Percentiles rank a stretch among this genome's conserved stretches.
phyloP scores from a whole-genome alignment of 345 rosid genomes.

The Raphanus raphanistrum region DNA sequence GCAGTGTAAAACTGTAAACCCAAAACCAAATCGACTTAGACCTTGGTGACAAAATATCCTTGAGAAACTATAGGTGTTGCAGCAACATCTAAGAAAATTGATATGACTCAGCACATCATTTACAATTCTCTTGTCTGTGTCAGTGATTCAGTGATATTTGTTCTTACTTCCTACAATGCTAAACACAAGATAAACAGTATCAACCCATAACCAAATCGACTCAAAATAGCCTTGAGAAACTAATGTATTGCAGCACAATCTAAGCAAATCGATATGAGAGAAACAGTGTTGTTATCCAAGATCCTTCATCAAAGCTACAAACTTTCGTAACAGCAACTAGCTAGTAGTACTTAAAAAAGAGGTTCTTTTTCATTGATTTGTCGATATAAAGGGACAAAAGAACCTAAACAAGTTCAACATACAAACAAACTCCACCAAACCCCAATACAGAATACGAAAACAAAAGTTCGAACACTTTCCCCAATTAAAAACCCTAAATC shows the following conservation, averaged over 20 bases:
- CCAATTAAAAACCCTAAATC: slow-evolving; percentile 28
- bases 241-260: not conserved
- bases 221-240: not conserved
- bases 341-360: slow-evolving; percentile 1
- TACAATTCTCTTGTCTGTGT: slow-evolving; percentile 16
- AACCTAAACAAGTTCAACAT: slow-evolving; percentile 7
- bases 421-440: not conserved
- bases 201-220: not conserved
- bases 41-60: not conserved
- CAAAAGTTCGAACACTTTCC: not conserved
- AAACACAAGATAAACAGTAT: not conserved
- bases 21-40: not conserved
- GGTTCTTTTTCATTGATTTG: slow-evolving; percentile 17
- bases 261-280: not conserved
- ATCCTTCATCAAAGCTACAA: slow-evolving; percentile 3
- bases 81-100: not conserved
- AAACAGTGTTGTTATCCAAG: not conserved
- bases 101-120: not conserved
- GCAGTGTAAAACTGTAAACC: not conserved
- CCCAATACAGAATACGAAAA: not conserved
- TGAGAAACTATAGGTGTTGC: not conserved
- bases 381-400: slow-evolving; percentile 3
- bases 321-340: slow-evolving; percentile 1
- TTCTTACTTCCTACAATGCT: slow-evolving; percentile 14
- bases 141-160: slow-evolving; percentile 3